Evolutionary conservation across 139 green algal genomes (phyloP).

Genomic region (Micractinium conductrix): DNA sequence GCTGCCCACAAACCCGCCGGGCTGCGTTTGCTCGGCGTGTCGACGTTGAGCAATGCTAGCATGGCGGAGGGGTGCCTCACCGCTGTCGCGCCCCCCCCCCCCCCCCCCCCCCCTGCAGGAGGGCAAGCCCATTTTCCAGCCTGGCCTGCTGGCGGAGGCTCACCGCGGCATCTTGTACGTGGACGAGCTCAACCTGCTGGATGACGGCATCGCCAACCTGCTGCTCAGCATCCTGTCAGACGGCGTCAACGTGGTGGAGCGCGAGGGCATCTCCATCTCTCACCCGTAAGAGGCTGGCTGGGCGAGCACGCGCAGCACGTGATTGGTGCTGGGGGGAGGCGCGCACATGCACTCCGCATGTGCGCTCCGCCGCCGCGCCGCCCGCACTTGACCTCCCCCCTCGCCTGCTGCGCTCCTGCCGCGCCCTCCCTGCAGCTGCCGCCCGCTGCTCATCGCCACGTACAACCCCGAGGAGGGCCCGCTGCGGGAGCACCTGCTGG

Average conservation of each 20-base stretch:
- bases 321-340: not conserved
- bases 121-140: conserved; percentile 98
- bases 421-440: conserved; percentile 73
- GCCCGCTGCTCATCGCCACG: conserved; percentile 96
- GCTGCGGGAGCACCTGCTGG: conserved; percentile 97
- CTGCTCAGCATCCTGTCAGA: conserved; percentile 96
- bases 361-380: too few species aligned
- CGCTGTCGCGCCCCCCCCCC: not conserved
- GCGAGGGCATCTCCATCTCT: conserved; percentile 95
- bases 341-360: not conserved
- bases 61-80: too few species aligned
- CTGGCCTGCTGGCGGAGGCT: conserved; percentile 95
- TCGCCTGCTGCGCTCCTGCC: not conserved
- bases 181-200: conserved; percentile 95
- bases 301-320: not conserved
- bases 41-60: too few species aligned
- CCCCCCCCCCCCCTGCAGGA: conserved; percentile 56
- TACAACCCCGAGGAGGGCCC: conserved; percentile 98
- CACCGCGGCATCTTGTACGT: conserved; percentile 94
- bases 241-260: conserved; percentile 96
- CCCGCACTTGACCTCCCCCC: not conserved
- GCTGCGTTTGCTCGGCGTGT: too few species aligned
- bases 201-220: conserved; percentile 98
- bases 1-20: too few species aligned
- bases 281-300: conserved; percentile 83